Evolutionary conservation across 1,139 yeast genomes (phyloP), one percentile per base, ranked within the genome.

Genomic region (Diutina mesorugosa): DNA sequence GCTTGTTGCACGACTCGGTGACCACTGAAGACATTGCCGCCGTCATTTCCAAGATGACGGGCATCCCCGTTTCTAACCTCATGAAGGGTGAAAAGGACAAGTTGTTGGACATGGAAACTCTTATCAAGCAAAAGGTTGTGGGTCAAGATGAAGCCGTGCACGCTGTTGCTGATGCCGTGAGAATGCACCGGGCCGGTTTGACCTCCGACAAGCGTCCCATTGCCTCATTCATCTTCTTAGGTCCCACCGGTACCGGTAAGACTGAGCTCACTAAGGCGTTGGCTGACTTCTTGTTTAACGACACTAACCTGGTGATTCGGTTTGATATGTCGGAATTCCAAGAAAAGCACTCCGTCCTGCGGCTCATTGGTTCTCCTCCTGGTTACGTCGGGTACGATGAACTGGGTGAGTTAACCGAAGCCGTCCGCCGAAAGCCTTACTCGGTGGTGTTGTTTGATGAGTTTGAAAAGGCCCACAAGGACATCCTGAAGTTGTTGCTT

Each of bases 291-390:
- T 72, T 93, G 63, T 93, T 93, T 70, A 93, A 90, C 66, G 93
- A 91, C 68, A 90, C 88, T 64, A 78, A 83, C 54, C 81, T 96
- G 6, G 91, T 93, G 35, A 82, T 90, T 45, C 78, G 98, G 62
- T 91, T 93, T 68, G 99, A 93, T 69, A 93, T 93, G 98, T 88
- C 96, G 29, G 99, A 93, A 69, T 93, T 91, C 69, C 98, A 91
- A 71, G 99, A 93, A 67, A 87, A 88, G 67, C 97, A 90, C 69
- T 79, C 96, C 0, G 84, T 91, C 12, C 87, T 96, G 48, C 80
- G 97, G 61, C 78, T 93, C 59, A 90, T 93, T 63, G 99, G 99
- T 54, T 93, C 98, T 0, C 99, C 99, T 7, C 99, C 99, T 16
- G 97, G 98, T 9, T 93, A 93, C 67, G 97, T 93, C 45, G 95